Evolutionary conservation across 1,139 yeast species (phyloP).

Genomic region (Insectozyma bohioensis): DNA sequence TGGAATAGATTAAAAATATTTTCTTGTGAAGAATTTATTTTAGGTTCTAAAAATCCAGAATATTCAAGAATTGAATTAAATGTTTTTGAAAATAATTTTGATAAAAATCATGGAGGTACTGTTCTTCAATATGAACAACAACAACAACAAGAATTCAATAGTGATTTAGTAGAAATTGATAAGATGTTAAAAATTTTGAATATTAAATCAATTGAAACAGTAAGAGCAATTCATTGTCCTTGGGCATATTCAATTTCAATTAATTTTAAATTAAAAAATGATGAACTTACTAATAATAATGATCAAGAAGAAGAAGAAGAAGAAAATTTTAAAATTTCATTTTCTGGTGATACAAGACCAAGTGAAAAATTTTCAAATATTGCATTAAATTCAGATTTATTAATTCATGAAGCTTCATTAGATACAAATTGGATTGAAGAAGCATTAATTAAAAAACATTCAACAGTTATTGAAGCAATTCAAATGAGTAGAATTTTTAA

Average conservation of each 20-base stretch:
- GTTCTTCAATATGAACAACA: no score
- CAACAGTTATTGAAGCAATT: slow-evolving; percentile 90
- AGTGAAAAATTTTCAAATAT: slow-evolving; percentile 56
- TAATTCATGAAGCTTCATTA: slow-evolving; percentile 91
- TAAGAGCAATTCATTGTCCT: slow-evolving; percentile 82
- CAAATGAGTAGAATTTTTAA: slow-evolving; percentile 68
- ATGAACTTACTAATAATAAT: no score
- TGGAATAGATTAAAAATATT: slow-evolving; percentile 50
- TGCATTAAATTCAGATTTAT: slow-evolving; percentile 69
- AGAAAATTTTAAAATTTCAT: slow-evolving; percentile 64
- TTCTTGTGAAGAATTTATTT: slow-evolving; percentile 66
- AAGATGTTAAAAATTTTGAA: neutral
- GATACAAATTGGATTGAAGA: slow-evolving; percentile 80
- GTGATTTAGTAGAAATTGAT: no score
- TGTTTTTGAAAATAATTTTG: slow-evolving; percentile 33
- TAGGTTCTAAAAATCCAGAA: slow-evolving; percentile 23
- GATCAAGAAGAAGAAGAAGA: neutral
- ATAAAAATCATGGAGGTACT: slow-evolving; percentile 15
- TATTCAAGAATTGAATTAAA: slow-evolving; percentile 28
- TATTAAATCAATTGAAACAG: slow-evolving; percentile 48
- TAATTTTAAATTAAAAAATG: slow-evolving; percentile 41
- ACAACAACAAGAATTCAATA: no score
- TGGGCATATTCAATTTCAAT: slow-evolving; percentile 77
- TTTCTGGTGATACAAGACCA: slow-evolving; percentile 96
- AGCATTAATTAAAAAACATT: slow-evolving; percentile 79